Evolutionary conservation across 2,329 filamentous ascomycete genomes (phyloP).

Genomic region (Colletotrichum sp.): DNA sequence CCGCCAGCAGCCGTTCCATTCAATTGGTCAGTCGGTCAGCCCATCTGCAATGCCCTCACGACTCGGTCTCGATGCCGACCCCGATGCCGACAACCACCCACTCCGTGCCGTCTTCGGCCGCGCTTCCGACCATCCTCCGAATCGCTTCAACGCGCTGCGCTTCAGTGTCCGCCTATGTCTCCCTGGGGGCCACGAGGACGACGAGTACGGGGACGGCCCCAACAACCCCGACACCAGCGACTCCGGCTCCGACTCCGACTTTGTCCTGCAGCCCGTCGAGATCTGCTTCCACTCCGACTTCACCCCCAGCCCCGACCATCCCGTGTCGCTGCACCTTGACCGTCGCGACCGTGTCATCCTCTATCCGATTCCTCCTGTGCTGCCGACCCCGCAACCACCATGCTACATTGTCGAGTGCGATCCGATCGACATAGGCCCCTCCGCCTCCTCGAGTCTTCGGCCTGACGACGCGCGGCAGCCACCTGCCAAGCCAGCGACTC

Average conservation of each 20-base stretch:
- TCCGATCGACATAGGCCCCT: background rate
- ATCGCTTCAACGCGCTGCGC: background rate
- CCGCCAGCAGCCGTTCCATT: background rate
- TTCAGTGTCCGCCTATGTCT: background rate
- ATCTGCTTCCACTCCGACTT: conserved; percentile 2
- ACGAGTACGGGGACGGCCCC: background rate
- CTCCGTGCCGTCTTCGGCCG: background rate
- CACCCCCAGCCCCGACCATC: background rate
- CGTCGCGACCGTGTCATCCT: background rate
- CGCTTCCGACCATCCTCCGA: background rate
- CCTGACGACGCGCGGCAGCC: background rate
- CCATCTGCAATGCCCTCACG: background rate
- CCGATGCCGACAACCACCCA: background rate
- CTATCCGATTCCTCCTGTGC: background rate
- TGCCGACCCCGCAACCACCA: background rate
- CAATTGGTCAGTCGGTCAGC: background rate
- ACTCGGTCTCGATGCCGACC: background rate
- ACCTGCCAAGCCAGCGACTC: background rate
- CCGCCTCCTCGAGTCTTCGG: background rate
- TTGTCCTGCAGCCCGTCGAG: conserved; percentile 1
- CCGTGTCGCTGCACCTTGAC: background rate
- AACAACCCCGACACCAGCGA: background rate
- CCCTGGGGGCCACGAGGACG: background rate
- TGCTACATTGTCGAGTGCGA: background rate
- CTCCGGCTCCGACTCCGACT: background rate